phyloP scores from a whole-genome alignment of 345 rosid species.

The Brassica nigra region DNA sequence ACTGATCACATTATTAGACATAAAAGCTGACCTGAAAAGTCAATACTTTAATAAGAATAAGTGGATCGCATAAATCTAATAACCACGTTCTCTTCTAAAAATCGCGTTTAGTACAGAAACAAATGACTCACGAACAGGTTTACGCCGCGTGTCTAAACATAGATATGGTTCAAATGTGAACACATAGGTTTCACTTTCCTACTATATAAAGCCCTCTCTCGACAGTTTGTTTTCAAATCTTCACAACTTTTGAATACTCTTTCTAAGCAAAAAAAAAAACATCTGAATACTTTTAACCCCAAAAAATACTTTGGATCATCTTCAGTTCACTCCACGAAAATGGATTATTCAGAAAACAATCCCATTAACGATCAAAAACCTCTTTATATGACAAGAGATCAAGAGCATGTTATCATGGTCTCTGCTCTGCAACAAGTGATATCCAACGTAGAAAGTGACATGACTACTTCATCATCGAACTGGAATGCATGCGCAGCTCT shows the following conservation, averaged over 20 bases:
- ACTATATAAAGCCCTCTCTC: background rate
- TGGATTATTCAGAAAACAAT: background rate
- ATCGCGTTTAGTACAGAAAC: background rate
- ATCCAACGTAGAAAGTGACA: background rate
- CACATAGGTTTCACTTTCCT: background rate
- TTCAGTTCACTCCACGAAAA: background rate
- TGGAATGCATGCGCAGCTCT: background rate
- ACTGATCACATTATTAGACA: background rate
- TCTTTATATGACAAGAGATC: background rate
- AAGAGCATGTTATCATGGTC: slow-evolving; percentile 8
- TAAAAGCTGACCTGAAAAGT: background rate
- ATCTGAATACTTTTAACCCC: background rate
- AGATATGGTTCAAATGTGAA: background rate
- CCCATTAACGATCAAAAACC: background rate
- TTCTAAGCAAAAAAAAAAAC: too few relatives aligned
- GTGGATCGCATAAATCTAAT: background rate
- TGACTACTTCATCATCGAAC: background rate
- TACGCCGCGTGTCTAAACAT: background rate
- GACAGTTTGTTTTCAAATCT: background rate
- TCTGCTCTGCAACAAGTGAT: slow-evolving; percentile 6
- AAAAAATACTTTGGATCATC: background rate
- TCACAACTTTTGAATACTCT: background rate
- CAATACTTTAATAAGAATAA: background rate
- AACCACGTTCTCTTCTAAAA: background rate
- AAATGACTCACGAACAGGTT: background rate